Conservation (phyloP, 805 yeast species). For the Lachancea sp. region DNA sequence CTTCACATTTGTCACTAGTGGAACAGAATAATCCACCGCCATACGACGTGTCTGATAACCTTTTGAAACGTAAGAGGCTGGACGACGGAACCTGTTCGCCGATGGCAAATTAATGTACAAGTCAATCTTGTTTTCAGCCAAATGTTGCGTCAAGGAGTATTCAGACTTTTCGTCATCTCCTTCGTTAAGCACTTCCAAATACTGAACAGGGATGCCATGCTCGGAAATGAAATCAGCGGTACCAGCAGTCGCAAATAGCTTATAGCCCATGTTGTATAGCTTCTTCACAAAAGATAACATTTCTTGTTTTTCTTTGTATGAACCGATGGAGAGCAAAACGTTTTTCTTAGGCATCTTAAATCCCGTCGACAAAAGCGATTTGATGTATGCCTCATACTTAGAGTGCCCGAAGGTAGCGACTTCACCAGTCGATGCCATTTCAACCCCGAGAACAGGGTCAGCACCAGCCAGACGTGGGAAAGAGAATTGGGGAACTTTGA, state of each 20-base stretch:
- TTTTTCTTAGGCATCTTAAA: conserved; percentile 93
- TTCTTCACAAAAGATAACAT: conserved; percentile 80
- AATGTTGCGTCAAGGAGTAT: conserved; percentile 91
- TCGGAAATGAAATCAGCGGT: conserved; percentile 97
- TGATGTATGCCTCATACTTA: conserved; percentile 95
- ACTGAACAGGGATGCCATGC: conserved; percentile 90
- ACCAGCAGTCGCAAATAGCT: conserved; percentile 96
- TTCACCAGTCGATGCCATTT: conserved; percentile 99
- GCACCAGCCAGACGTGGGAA: conserved; percentile 97
- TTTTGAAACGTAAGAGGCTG: conserved; percentile 94
- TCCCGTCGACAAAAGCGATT: conserved; percentile 91
- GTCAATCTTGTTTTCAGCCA: conserved; percentile 94
- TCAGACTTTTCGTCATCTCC: conserved; percentile 69
- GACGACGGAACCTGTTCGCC: conserved; percentile 94
- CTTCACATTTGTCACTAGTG: conserved; percentile 94
- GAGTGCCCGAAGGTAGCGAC: conserved; percentile 95
- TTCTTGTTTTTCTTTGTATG: conserved; percentile 93
- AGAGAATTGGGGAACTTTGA: conserved; percentile 95
- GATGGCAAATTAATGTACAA: conserved; percentile 95
- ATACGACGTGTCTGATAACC: conserved; percentile 98
- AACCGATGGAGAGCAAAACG: conserved; percentile 89
- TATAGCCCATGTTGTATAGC: conserved; percentile 77
- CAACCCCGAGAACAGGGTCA: conserved; percentile 96
- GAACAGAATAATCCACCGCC: conserved; percentile 99
- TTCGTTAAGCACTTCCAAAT: conserved; percentile 78